These are phyloP conservation scores for Lanmaoa pseudosensibilis DNA, from an alignment of 768 basidiomycete species.

Conservation along the genomic window DNA sequence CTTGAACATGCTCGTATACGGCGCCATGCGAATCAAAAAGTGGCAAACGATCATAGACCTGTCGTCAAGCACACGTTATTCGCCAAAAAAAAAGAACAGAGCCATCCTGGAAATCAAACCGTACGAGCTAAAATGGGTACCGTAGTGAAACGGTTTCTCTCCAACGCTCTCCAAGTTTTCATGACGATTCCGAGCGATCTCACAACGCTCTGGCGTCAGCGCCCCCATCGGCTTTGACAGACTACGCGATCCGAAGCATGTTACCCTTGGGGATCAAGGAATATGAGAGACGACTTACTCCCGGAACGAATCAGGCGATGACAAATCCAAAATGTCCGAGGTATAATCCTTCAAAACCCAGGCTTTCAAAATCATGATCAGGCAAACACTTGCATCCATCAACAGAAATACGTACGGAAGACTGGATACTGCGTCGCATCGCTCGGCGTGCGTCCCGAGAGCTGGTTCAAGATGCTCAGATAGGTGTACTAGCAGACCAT, in stretches of 20 bases:
- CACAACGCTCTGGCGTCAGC: slow-evolving; percentile 67
- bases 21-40: slow-evolving; percentile 84
- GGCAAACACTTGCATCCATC: not conserved
- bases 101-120: not conserved
- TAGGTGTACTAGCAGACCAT: slow-evolving; percentile 69
- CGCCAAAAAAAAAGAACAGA: not conserved
- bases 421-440: slow-evolving; percentile 96
- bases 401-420: slow-evolving; percentile 57
- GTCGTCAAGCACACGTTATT: slow-evolving; percentile 1
- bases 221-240: slow-evolving; percentile 90
- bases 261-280: not conserved
- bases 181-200: slow-evolving; percentile 77
- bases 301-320: slow-evolving; percentile 59
- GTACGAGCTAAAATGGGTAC: slow-evolving; percentile 88
- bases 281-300: slow-evolving; percentile 51
- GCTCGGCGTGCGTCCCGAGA: slow-evolving; percentile 89
- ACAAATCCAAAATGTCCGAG: slow-evolving; percentile 66
- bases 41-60: slow-evolving; percentile 94
- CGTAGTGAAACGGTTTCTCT: slow-evolving; percentile 89
- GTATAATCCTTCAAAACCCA: slow-evolving; percentile 90
- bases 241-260: slow-evolving; percentile 37
- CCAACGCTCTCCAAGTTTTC: slow-evolving; percentile 71
- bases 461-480: slow-evolving; percentile 84
- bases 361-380: slow-evolving; percentile 43
- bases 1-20: slow-evolving; percentile 95